A percentile compares a stretch with the other conserved stretches of the same genome.
phyloP scores from a whole-genome alignment of 805 yeast genomes.

The Hagleromyces aurorensis region DNA sequence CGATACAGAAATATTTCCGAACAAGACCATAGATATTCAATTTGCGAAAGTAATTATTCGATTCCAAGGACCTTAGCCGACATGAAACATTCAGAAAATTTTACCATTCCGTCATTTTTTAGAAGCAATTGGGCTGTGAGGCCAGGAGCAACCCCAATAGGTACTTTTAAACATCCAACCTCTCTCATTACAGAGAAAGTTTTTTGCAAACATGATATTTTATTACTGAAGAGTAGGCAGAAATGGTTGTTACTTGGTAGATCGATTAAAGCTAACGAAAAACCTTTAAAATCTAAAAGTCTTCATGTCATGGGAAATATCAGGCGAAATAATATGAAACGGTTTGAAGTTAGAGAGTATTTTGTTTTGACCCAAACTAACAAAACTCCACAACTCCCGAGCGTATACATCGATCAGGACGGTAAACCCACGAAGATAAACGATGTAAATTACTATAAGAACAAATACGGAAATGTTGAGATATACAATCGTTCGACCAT shows the following conservation, averaged over 20 bases:
- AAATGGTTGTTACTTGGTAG: conserved; percentile 26
- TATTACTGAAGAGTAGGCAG: conserved; percentile 16
- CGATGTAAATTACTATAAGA: conserved; percentile 14
- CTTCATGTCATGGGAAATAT: conserved; percentile 5
- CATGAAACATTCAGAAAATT: conserved; percentile 14
- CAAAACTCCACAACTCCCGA: conserved; percentile 13
- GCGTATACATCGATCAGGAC: conserved; percentile 2
- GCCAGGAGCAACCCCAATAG: conserved; percentile 2
- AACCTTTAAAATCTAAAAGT: conserved; percentile 11
- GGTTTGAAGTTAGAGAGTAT: conserved; percentile 13
- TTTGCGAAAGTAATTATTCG: conserved; percentile 10
- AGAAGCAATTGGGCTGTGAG: conserved; percentile 10
- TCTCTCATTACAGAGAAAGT: conserved; percentile 4
- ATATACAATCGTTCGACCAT: conserved; percentile 11
- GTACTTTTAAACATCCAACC: background rate
- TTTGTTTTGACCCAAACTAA: conserved; percentile 22
- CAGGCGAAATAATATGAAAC: conserved; percentile 2
- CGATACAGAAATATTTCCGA: too few species aligned
- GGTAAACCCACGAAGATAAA: conserved; percentile 7
- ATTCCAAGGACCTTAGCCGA: conserved; percentile 12
- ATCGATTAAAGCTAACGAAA: conserved; percentile 6
- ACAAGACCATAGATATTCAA: too few species aligned
- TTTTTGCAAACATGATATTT: conserved; percentile 14
- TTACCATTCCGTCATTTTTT: conserved; percentile 9
- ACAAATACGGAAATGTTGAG: conserved; percentile 19